phyloP scores from a whole-genome alignment of 2,329 filamentous ascomycete genomes.

The Neofusicoccum cordaticola region DNA sequence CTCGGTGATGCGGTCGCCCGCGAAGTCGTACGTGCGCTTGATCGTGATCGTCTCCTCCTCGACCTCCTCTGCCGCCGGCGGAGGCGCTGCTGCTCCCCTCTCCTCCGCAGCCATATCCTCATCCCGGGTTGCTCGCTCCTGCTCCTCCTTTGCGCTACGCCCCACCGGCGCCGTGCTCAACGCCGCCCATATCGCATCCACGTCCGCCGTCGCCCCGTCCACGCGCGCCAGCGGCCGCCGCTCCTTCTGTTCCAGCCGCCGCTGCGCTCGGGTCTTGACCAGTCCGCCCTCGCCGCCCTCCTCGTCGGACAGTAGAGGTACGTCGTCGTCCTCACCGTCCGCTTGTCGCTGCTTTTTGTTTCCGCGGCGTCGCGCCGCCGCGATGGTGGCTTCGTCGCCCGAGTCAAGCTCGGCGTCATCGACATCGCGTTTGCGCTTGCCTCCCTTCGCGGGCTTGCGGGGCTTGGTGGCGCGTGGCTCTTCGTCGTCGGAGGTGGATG shows the following conservation, averaged over 20 bases:
- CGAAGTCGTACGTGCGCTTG: constrained; percentile 72
- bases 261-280: constrained; percentile 70
- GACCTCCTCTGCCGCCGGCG: constrained; percentile 5
- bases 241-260: constrained; percentile 64
- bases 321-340: constrained; percentile 22
- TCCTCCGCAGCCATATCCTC: not conserved
- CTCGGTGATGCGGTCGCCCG: constrained; percentile 68
- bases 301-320: constrained; percentile 28
- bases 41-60: constrained; percentile 56
- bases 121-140: not conserved
- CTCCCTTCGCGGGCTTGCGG: constrained; percentile 20
- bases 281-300: constrained; percentile 58
- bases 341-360: constrained; percentile 27
- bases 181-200: constrained; percentile 67
- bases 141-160: constrained; percentile 11
- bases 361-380: constrained; percentile 48
- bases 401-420: constrained; percentile 45
- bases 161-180: constrained; percentile 54
- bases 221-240: constrained; percentile 51
- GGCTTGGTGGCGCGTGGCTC: not conserved
- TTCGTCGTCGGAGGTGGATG: constrained; percentile 42
- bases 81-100: not conserved
- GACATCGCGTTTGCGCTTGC: constrained; percentile 32
- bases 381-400: constrained; percentile 69
- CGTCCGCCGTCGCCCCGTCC: constrained; percentile 66